Percentiles rank a stretch among this genome's conserved stretches.
phyloP scores from a whole-genome alignment of 306 rosid genomes.

The Cicer arietinum region DNA sequence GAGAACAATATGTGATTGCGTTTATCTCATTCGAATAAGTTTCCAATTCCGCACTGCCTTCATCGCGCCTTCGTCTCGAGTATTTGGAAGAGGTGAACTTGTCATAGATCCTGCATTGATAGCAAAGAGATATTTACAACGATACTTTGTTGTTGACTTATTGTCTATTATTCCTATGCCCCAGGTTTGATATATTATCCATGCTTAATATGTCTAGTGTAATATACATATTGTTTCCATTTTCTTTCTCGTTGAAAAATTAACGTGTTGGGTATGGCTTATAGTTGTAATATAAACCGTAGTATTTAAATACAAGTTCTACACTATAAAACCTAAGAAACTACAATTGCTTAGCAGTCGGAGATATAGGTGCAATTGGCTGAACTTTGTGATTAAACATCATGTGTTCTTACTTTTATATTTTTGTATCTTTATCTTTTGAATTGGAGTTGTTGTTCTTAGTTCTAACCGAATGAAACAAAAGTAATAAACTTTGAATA shows the following conservation, averaged over 20 bases:
- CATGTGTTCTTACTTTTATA: too few relatives aligned
- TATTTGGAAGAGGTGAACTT: constrained; percentile 96
- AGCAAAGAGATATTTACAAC: constrained; percentile 73
- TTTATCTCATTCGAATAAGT: constrained; percentile 74
- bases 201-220: constrained; percentile 5
- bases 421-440: too few relatives aligned
- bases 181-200: constrained; percentile 67
- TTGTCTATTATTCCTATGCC: constrained; percentile 78
- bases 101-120: constrained; percentile 83
- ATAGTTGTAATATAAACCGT: too few relatives aligned
- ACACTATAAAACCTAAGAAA: too few relatives aligned
- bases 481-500: not conserved
- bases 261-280: too few relatives aligned
- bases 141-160: constrained; percentile 74
- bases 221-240: not conserved
- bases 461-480: not conserved
- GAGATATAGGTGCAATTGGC: too few relatives aligned
- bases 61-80: constrained; percentile 89
- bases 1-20: constrained; percentile 58
- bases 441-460: too few relatives aligned
- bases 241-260: not conserved
- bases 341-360: too few relatives aligned
- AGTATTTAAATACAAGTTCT: too few relatives aligned
- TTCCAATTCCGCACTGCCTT: constrained; percentile 87
- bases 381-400: too few relatives aligned